Evolutionary conservation across 768 basidiomycete genomes (phyloP).

Genomic region (Zangia roseola): DNA sequence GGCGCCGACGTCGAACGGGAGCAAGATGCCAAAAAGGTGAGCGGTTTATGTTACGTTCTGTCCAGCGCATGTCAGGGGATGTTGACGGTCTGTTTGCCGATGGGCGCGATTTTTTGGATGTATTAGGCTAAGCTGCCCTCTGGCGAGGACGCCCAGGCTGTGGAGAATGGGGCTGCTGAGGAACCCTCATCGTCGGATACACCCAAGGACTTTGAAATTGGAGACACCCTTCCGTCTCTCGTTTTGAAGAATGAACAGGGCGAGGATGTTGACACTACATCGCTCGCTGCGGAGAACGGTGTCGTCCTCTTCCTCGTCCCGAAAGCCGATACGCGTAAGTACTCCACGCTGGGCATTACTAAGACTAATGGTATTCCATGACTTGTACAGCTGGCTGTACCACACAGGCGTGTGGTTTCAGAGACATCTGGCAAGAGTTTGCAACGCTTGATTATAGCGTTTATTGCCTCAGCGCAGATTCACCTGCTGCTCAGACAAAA

Average conservation of each 20-base stretch:
- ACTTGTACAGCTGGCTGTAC: constrained; percentile 75
- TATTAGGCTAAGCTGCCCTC: constrained; percentile 21
- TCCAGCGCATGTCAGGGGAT: neutral
- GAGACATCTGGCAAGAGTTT: constrained; percentile 81
- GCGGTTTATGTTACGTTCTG: constrained; percentile 2
- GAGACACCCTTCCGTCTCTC: constrained; percentile 71
- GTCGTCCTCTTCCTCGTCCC: constrained; percentile 82
- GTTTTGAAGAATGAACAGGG: constrained; percentile 83
- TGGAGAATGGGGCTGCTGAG: neutral
- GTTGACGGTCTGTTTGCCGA: too few species aligned
- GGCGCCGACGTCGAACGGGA: constrained; percentile 12
- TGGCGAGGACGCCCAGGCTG: constrained; percentile 3
- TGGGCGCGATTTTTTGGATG: neutral
- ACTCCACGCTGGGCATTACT: neutral
- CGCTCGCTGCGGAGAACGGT: constrained; percentile 66
- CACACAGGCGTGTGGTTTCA: constrained; percentile 88
- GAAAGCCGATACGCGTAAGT: constrained; percentile 82
- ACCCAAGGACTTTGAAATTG: constrained; percentile 53
- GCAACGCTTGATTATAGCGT: constrained; percentile 60
- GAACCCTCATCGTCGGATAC: constrained; percentile 1
- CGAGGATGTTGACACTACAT: constrained; percentile 69
- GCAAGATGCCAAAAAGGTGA: constrained; percentile 28
- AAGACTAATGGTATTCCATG: constrained; percentile 1
- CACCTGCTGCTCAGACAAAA: constrained; percentile 68
- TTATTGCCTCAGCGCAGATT: constrained; percentile 83